Evolutionary conservation across 768 basidiomycete species (phyloP), one percentile per base, ranked within the genome.

Genomic region (Tylopilus sp.): DNA sequence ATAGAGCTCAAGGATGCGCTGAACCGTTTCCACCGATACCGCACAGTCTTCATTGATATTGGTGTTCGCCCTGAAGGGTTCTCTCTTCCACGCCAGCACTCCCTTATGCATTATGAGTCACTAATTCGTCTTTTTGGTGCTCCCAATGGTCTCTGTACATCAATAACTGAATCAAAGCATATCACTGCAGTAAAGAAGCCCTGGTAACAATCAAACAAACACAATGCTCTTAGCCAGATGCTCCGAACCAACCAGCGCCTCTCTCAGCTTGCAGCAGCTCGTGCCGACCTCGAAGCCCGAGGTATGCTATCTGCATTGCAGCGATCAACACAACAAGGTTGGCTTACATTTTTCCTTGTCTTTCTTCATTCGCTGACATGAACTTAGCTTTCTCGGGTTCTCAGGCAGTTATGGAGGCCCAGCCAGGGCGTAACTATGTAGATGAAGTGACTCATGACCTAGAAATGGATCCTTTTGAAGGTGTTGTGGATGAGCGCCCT

Each of bases 131-230:
- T 61, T 6, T 75, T 73, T 51, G 68, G 67, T n/a, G 58, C 67
- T 3, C 72, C 67, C 6, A 73, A 72, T 48, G 68, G 74, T 0
- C 52, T 74, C 0, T 73, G 68, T 37, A 66, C 68, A 0, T 74
- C 72, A 7, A 74, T 74, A 10, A 74, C 70, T 0, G 72, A 75
- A 43, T 69, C 67, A 0, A 70, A 66, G 38, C 72, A 72, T 26
- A 73, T 73, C 45, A 61, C 63, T 14, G 71, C 71, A 2, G 69
- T 75, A 2, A 74, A 74, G 42, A 48, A 71, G 34, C 72, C 72
- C 0, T 75, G 63, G 57, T 55, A 60, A 0, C 54, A 54, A 1
- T 73, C 72, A 2, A 73, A 56, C 45, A 52, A 42, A 17, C 42
- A 54, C 7, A 57, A 58, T 26, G 41, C 66, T 0, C 59, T 73